phyloP scores from a whole-genome alignment of 805 yeast genomes.

The Sungouiozyma intestinalis region DNA sequence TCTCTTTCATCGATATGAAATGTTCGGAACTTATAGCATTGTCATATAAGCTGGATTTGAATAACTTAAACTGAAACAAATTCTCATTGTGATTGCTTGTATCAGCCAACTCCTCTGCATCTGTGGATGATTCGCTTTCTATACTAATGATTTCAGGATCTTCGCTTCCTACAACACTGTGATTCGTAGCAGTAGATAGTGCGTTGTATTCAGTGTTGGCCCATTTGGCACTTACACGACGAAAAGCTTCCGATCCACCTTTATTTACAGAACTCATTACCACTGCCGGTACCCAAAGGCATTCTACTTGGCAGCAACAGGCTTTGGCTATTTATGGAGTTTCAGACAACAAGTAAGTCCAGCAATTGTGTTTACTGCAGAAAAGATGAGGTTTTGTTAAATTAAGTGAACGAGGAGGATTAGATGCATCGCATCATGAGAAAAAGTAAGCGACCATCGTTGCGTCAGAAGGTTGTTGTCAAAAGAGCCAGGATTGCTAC shows the following conservation, averaged over 20 bases:
- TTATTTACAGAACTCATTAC: neutral
- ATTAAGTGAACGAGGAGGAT: too few relatives aligned
- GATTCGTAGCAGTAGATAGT: neutral
- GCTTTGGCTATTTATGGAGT: too few relatives aligned
- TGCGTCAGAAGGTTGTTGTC: too few relatives aligned
- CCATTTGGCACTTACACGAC: neutral
- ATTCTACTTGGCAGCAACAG: too few relatives aligned
- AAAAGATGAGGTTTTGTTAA: too few relatives aligned
- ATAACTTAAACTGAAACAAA: slow-evolving; percentile 10
- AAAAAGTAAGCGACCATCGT: too few relatives aligned
- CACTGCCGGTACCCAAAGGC: too few relatives aligned
- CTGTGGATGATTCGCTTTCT: neutral
- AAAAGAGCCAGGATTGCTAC: too few relatives aligned
- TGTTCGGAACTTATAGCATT: slow-evolving; percentile 6
- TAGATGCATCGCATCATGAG: too few relatives aligned
- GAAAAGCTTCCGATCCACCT: neutral
- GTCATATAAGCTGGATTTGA: slow-evolving; percentile 19
- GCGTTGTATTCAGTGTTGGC: neutral
- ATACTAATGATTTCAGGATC: neutral
- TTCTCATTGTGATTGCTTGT: neutral
- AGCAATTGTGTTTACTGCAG: too few relatives aligned
- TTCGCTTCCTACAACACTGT: neutral
- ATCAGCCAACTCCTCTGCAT: neutral
- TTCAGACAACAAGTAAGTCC: too few relatives aligned
- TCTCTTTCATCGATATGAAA: slow-evolving; percentile 21